A percentile compares a stretch with the other conserved stretches of the same genome.
Conservation (phyloP, 2,329 filamentous ascomycete genomes). For the Cladosporium velox region DNA sequence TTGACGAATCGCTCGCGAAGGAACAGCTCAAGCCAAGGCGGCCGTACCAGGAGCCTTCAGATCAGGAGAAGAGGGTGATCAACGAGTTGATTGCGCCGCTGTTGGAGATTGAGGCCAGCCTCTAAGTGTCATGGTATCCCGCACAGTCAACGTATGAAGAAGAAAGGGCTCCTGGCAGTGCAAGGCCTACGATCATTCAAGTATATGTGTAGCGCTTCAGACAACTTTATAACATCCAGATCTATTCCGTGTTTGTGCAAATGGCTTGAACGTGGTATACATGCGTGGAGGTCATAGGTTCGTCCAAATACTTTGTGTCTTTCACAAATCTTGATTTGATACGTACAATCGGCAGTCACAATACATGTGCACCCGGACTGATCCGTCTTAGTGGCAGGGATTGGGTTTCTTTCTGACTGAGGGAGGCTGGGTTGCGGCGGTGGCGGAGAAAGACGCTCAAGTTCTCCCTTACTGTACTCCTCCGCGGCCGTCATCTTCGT, state of each 20-base stretch:
- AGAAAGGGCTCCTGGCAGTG: not conserved
- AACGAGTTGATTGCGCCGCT: slow-evolving; percentile 33
- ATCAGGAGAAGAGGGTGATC: slow-evolving; percentile 46
- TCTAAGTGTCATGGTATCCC: not conserved
- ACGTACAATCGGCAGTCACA: not conserved
- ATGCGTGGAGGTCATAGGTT: not conserved
- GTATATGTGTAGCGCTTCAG: not conserved
- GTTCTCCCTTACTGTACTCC: not conserved
- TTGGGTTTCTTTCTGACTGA: not conserved
- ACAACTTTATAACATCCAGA: not conserved
- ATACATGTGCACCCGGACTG: not conserved
- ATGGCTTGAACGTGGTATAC: not conserved
- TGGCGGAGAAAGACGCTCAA: not conserved
- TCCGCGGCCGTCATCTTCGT: not conserved
- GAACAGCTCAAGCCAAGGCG: slow-evolving; percentile 58
- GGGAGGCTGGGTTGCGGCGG: not conserved
- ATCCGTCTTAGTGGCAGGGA: not conserved
- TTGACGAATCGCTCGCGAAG: slow-evolving; percentile 60
- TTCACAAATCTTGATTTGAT: not conserved
- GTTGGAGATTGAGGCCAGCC: not conserved
- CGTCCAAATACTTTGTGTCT: not conserved
- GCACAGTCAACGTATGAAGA: not conserved
- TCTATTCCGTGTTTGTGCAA: not conserved
- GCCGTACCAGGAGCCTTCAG: slow-evolving; percentile 56
- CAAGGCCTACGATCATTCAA: not conserved